Conservation (phyloP, 805 yeast genomes). For the Suhomyces tanzawaensis region DNA sequence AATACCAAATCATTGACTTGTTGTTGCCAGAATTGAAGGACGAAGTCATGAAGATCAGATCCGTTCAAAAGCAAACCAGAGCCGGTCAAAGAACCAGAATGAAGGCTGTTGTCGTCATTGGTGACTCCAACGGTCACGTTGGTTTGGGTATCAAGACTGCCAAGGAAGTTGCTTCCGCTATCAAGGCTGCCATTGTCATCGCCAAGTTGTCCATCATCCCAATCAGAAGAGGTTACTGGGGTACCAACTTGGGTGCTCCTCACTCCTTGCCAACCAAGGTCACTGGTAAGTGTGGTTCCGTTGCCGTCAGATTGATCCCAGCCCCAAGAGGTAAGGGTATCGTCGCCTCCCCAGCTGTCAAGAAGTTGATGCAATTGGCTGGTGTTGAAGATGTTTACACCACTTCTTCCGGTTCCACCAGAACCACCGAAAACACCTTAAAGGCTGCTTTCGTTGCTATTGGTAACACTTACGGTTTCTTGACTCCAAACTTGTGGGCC, state of each 20-base stretch:
- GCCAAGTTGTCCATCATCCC: conserved; percentile 99
- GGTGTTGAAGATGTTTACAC: conserved; percentile 99
- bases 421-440: conserved; percentile 99
- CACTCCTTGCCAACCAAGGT: conserved; percentile 98
- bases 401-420: conserved; percentile 97
- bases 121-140: conserved; percentile 99
- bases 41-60: conserved; percentile 99
- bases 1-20: conserved; percentile 97
- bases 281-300: conserved; percentile 99
- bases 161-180: conserved; percentile 99
- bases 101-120: conserved; percentile 99
- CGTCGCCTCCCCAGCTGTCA: conserved; percentile 99
- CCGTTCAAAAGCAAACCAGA: conserved; percentile 99
- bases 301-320: conserved; percentile 96
- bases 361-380: conserved; percentile 97
- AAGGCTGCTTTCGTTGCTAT: conserved; percentile 99
- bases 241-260: conserved; percentile 99
- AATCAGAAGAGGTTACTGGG: conserved; percentile 99
- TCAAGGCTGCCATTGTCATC: conserved; percentile 98
- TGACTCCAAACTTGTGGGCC: conserved; percentile 99
- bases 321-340: conserved; percentile 99
- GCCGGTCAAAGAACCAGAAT: conserved; percentile 99
- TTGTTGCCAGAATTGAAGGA: conserved; percentile 94
- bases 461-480: conserved; percentile 99
- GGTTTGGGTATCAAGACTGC: conserved; percentile 99